phyloP scores from a whole-genome alignment of 2,329 filamentous ascomycete species.

The Incumbomyces lentus region DNA sequence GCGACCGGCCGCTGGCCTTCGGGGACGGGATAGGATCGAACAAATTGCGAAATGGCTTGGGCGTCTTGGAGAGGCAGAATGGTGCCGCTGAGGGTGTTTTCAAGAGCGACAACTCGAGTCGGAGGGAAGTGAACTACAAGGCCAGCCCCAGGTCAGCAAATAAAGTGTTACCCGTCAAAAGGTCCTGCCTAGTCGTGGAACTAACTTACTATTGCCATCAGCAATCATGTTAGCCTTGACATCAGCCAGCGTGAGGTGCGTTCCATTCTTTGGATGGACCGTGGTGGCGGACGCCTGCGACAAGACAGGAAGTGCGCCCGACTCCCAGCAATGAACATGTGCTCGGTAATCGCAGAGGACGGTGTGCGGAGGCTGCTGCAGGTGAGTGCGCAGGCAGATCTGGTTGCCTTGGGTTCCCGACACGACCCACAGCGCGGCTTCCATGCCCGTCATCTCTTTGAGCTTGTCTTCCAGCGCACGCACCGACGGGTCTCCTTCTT shows the following conservation, averaged over 20 bases:
- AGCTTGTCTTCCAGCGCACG: constrained; percentile 27
- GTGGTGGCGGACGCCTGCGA: constrained; percentile 22
- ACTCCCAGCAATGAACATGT: constrained; percentile 27
- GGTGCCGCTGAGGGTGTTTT: constrained; percentile 23
- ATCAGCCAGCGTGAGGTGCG: constrained; percentile 26
- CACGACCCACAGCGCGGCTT: constrained; percentile 25
- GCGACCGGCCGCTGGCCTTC: constrained; percentile 22
- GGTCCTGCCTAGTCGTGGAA: not conserved
- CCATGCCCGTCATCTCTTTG: constrained; percentile 25
- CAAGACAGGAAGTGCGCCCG: constrained; percentile 23
- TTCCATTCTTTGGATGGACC: constrained; percentile 24
- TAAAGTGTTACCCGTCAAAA: constrained; percentile 9
- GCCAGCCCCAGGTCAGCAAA: no score
- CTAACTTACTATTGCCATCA: no score
- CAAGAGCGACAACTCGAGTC: constrained; percentile 24
- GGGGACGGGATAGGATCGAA: no score
- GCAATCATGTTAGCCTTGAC: no score
- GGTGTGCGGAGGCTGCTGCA: constrained; percentile 27
- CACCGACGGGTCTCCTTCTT: constrained; percentile 18
- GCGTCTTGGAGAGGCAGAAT: constrained; percentile 24
- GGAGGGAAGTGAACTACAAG: constrained; percentile 25
- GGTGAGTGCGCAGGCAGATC: constrained; percentile 26
- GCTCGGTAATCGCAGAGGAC: constrained; percentile 27
- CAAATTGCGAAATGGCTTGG: constrained; percentile 23
- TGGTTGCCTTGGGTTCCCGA: constrained; percentile 34